Evolutionary conservation across 345 rosid species (phyloP).

Genomic region (Arabis hirsuta): DNA sequence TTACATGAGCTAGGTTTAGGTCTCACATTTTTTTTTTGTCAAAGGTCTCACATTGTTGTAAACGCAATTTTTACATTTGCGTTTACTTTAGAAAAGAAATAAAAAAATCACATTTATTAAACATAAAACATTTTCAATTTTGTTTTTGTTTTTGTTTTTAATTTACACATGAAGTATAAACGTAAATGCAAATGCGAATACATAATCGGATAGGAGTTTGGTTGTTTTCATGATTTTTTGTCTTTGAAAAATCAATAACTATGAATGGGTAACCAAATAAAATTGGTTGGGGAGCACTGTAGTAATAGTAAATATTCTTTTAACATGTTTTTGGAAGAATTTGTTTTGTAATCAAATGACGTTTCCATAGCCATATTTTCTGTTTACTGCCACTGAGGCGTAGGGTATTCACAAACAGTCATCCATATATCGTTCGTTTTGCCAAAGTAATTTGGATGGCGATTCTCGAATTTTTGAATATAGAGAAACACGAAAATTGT

Average conservation of each 20-base stretch:
- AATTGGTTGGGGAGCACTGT: background rate
- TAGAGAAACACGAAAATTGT: background rate
- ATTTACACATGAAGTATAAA: no score
- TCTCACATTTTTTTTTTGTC: no score
- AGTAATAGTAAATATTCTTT: background rate
- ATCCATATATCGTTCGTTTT: background rate
- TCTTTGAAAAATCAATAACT: background rate
- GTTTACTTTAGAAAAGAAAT: no score
- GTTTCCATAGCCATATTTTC: conserved; percentile 5
- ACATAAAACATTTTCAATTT: no score
- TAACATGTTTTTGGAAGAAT: background rate
- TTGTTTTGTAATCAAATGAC: background rate
- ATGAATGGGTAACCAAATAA: background rate
- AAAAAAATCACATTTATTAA: no score
- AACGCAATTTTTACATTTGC: no score
- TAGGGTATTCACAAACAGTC: background rate
- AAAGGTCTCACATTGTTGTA: no score
- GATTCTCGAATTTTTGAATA: background rate
- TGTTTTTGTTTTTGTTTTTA: no score
- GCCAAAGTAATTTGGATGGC: background rate
- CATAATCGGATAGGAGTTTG: no score
- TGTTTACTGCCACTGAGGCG: conserved; percentile 15
- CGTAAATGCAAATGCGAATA: no score
- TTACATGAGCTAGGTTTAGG: no score
- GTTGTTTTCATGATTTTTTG: background rate